Conservation (phyloP, 176 grass and related monocot genomes). For the Phoenix dactylifera region DNA sequence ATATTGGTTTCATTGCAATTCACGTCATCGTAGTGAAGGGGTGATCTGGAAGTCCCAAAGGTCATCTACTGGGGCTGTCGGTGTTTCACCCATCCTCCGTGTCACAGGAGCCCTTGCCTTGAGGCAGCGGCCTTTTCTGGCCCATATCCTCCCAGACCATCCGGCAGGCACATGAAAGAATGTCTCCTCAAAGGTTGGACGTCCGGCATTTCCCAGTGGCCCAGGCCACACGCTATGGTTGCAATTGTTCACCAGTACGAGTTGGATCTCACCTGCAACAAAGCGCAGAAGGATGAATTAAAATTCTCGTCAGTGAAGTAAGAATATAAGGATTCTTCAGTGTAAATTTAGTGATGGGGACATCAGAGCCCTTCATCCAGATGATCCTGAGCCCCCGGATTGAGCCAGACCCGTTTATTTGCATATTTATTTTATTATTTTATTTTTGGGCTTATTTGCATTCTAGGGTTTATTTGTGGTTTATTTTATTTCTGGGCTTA, state of each 20-base stretch:
- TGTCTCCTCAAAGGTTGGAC: conserved; percentile 45
- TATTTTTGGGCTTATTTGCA: too few species aligned
- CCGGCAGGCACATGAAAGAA: conserved; percentile 51
- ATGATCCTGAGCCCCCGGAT: too few species aligned
- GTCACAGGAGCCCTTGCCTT: conserved; percentile 27
- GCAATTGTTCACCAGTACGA: too few species aligned
- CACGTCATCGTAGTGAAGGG: conserved; percentile 68
- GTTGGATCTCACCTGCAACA: conserved; percentile 38
- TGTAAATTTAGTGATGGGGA: too few species aligned
- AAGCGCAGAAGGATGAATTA: not conserved
- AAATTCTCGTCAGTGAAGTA: not conserved
- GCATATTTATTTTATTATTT: too few species aligned
- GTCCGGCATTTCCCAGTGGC: conserved; percentile 54
- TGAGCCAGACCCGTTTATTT: too few species aligned
- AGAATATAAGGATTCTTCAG: not conserved
- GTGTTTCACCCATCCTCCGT: conserved; percentile 17
- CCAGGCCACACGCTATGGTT: too few species aligned
- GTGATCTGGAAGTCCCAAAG: conserved; percentile 29
- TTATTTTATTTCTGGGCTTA: too few species aligned
- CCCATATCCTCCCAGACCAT: conserved; percentile 88
- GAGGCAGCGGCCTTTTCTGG: conserved; percentile 58
- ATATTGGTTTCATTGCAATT: conserved; percentile 59
- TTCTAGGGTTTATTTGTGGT: too few species aligned
- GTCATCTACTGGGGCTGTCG: conserved; percentile 57
- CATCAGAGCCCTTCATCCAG: too few species aligned